These are phyloP conservation scores for Aspergillus fischeri DNA, from an alignment of 2,329 filamentous ascomycete genomes.

Conservation along the genomic window DNA sequence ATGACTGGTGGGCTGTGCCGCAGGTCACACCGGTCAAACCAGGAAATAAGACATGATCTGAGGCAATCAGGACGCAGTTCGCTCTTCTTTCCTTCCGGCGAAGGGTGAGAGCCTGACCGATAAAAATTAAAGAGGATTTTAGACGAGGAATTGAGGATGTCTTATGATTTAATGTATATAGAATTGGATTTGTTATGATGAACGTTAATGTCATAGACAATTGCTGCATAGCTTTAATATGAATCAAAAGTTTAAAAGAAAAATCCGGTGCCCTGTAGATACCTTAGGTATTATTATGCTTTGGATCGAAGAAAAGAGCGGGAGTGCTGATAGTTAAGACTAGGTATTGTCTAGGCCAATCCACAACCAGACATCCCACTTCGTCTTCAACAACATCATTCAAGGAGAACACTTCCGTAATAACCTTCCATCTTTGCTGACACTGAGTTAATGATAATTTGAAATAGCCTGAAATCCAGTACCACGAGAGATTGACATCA, in stretches of 20 bases:
- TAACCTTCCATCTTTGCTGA: no score
- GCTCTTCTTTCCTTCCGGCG: background rate
- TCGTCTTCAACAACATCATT: no score
- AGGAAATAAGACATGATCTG: constrained; percentile 12
- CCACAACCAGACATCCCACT: no score
- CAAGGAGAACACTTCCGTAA: no score
- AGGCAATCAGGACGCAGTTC: background rate
- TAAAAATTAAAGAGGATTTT: background rate
- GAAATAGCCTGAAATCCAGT: no score
- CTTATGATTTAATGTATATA: constrained; percentile 9
- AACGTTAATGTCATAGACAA: background rate
- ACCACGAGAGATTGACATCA: background rate
- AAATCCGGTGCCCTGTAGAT: no score
- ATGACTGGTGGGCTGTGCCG: constrained; percentile 45
- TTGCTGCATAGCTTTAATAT: background rate
- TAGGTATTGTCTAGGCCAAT: no score
- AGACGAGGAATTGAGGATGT: background rate
- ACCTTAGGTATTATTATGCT: no score
- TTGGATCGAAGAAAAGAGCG: background rate
- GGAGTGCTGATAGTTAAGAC: background rate
- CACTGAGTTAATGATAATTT: no score
- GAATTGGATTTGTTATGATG: background rate
- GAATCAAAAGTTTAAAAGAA: background rate
- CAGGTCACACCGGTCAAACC: constrained; percentile 24
- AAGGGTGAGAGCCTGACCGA: background rate